Percentiles rank a stretch among this genome's conserved stretches.
phyloP scores from a whole-genome alignment of 2,329 filamentous ascomycete species.

The Dryadomyces quercus-mongolicae region DNA sequence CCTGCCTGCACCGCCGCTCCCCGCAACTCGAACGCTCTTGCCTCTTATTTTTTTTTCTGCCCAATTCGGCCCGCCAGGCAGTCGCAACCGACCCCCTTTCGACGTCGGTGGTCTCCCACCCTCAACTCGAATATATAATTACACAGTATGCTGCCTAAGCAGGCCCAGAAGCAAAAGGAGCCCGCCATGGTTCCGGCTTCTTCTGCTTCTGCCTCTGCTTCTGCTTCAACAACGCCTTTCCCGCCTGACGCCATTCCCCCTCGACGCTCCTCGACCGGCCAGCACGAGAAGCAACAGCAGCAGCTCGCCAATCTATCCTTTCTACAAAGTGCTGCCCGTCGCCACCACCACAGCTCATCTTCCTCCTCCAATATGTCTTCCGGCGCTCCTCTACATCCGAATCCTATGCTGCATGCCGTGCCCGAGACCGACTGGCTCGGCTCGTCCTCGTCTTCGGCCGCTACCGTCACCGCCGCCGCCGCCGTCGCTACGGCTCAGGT shows the following conservation, averaged over 20 bases:
- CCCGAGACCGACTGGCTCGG: slow-evolving; percentile 49
- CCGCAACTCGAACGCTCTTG: neutral
- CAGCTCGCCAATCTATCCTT: slow-evolving; percentile 1
- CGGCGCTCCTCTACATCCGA: slow-evolving; percentile 11
- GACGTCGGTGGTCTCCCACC: neutral
- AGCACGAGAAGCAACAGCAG: slow-evolving; percentile 19
- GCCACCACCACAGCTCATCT: slow-evolving; percentile 2
- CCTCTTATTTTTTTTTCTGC: neutral
- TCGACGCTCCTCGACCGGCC: slow-evolving; percentile 56
- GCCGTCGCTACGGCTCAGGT: slow-evolving; percentile 12
- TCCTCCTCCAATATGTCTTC: slow-evolving; percentile 13
- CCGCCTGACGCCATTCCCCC: slow-evolving; percentile 59
- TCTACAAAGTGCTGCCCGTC: slow-evolving; percentile 1
- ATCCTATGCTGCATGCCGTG: slow-evolving; percentile 34
- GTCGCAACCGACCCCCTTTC: too few relatives aligned
- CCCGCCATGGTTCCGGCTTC: slow-evolving; percentile 13
- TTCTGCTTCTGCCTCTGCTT: neutral
- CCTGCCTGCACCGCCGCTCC: neutral
- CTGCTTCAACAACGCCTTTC: slow-evolving; percentile 11
- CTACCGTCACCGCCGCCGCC: slow-evolving; percentile 9
- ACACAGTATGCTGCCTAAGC: neutral
- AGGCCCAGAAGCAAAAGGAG: slow-evolving; percentile 1
- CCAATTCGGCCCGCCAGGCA: neutral
- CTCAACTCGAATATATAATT: neutral
- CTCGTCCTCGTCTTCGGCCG: too few relatives aligned